A percentile compares a stretch with the other conserved stretches of the same genome.
Evolutionary conservation across 192 early-diverging fungal species (phyloP).

Genomic region (Coemansia sp.): DNA sequence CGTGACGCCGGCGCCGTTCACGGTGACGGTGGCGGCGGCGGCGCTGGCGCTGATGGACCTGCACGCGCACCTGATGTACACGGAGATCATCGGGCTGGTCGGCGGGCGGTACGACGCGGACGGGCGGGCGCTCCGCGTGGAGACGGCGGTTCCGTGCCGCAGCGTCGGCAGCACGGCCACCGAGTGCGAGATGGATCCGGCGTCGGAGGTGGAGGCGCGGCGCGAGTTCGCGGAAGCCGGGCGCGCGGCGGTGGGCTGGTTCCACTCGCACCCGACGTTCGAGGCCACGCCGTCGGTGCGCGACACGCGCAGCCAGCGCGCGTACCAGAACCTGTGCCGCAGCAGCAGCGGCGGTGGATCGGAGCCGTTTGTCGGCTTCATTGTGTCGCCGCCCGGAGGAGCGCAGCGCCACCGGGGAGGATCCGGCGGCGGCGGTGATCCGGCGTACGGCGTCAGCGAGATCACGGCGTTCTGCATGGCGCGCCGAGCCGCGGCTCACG

Average conservation of each 20-base stretch:
- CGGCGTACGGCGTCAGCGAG: slow-evolving; percentile 35
- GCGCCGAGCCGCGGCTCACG: neutral
- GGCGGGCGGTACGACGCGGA: slow-evolving; percentile 72
- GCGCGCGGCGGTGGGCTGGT: slow-evolving; percentile 86
- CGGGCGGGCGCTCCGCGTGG: slow-evolving; percentile 57
- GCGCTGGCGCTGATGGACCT: slow-evolving; percentile 87
- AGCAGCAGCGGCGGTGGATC: slow-evolving; percentile 57
- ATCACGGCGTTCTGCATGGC: slow-evolving; percentile 18
- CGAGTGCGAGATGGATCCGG: slow-evolving; percentile 95
- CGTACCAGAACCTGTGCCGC: slow-evolving; percentile 82
- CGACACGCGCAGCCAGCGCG: slow-evolving; percentile 88
- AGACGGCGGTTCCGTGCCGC: slow-evolving; percentile 77
- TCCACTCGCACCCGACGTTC: slow-evolving; percentile 95
- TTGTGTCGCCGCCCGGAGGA: slow-evolving; percentile 80
- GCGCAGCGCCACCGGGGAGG: neutral
- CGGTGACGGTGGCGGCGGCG: slow-evolving; percentile 24
- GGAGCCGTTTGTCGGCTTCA: slow-evolving; percentile 90
- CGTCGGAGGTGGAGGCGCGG: slow-evolving; percentile 80
- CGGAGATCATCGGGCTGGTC: slow-evolving; percentile 92
- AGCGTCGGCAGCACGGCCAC: slow-evolving; percentile 74
- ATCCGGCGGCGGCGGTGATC: neutral
- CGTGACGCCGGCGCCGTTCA: slow-evolving; percentile 15
- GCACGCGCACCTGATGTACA: slow-evolving; percentile 86
- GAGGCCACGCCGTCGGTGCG: slow-evolving; percentile 84
- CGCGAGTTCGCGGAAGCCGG: slow-evolving; percentile 66